Percentiles rank a stretch among this genome's conserved stretches.
These are phyloP conservation scores for Rhodosporidiobolus sp. DNA, from an alignment of 768 basidiomycete genomes.

Conservation along the genomic window DNA sequence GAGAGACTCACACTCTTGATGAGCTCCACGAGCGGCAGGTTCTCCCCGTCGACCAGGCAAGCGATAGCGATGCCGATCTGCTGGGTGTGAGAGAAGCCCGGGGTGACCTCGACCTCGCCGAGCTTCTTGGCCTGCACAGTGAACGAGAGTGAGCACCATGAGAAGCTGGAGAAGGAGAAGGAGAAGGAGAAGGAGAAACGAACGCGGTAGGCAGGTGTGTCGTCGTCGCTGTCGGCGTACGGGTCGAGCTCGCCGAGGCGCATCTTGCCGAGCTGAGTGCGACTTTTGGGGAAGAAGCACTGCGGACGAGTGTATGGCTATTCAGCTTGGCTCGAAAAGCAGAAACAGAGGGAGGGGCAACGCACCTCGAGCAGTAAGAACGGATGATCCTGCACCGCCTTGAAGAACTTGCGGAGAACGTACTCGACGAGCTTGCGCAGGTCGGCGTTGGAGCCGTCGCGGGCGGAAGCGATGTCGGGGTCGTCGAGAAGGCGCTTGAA, in stretches of 20 bases:
- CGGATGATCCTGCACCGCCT: slow-evolving; percentile 73
- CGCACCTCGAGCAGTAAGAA: slow-evolving; percentile 84
- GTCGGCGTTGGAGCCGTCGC: slow-evolving; percentile 75
- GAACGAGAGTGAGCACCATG: no score
- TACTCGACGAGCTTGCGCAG: slow-evolving; percentile 78
- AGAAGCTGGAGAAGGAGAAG: slow-evolving; percentile 53
- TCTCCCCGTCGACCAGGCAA: slow-evolving; percentile 64
- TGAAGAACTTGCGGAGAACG: slow-evolving; percentile 90
- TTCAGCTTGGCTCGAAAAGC: not conserved
- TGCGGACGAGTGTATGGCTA: slow-evolving; percentile 44
- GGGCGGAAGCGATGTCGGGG: slow-evolving; percentile 67
- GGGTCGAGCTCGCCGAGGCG: slow-evolving; percentile 29
- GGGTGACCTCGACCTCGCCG: slow-evolving; percentile 73
- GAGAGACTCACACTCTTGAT: slow-evolving; percentile 65
- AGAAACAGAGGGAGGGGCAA: slow-evolving; percentile 41
- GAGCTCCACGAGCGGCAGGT: slow-evolving; percentile 70
- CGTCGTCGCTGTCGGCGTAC: slow-evolving; percentile 42
- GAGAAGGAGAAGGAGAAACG: slow-evolving; percentile 52
- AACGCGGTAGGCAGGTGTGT: slow-evolving; percentile 24
- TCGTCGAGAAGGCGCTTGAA: slow-evolving; percentile 84
- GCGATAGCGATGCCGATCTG: slow-evolving; percentile 82
- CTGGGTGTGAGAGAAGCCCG: slow-evolving; percentile 82
- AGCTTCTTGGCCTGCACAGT: slow-evolving; percentile 44
- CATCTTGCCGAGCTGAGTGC: slow-evolving; percentile 76
- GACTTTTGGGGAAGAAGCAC: slow-evolving; percentile 87